Base-by-base conservation (phyloP, 2,329 filamentous ascomycete genomes). In the Volutella citrinella region DNA sequence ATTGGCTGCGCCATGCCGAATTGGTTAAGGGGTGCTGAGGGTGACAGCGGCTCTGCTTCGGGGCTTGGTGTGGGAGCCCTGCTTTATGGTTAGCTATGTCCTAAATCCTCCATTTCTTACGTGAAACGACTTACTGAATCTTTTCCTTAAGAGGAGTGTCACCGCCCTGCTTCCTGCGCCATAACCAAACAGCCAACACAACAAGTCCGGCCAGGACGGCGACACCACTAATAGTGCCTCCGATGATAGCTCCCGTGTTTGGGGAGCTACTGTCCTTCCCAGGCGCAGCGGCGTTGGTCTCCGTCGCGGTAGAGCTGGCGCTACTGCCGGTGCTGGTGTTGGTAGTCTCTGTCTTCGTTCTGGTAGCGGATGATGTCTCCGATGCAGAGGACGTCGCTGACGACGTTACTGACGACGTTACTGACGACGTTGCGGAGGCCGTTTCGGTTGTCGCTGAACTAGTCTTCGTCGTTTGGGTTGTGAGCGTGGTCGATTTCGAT, bases 141-240 rank as follows among this genome's bases (percentile, higher is more conserved):
- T 58, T 49, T 38, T 61, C 41, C 41, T 53, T 48, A 5, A 57
- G 57, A n/a, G n/a, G n/a, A n/a, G n/a, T n/a, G n/a, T n/a, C n/a
- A 16, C 70, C 70, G 32, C 59, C 55, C 32, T 58, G 61, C 30
- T 61, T 65, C 22, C 66, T 67, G 28, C 67, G 65, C 51, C 66
- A 56, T 31, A 71, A 56, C 46, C 65, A 74, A 31, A 72, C 49
- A 14, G 51, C 55, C 0, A 75, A 42, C 0, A 64, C 64, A 6
- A 65, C 40, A 7, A 76, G 41, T 7, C 65, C 60, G 8, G 66
- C 55, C 3, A 76, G 40, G 4, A 63, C 63, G 6, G 69, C 72
- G 1, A 74, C 58, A 12, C 70, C 72, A n/a, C 70, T 68, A 24
- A 80, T 63, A 12, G 65, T 66, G 10, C 72, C 75, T 17, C 76